phyloP scores from a whole-genome alignment of 2,329 filamentous ascomycete species.

The Talaromyces sp. region DNA sequence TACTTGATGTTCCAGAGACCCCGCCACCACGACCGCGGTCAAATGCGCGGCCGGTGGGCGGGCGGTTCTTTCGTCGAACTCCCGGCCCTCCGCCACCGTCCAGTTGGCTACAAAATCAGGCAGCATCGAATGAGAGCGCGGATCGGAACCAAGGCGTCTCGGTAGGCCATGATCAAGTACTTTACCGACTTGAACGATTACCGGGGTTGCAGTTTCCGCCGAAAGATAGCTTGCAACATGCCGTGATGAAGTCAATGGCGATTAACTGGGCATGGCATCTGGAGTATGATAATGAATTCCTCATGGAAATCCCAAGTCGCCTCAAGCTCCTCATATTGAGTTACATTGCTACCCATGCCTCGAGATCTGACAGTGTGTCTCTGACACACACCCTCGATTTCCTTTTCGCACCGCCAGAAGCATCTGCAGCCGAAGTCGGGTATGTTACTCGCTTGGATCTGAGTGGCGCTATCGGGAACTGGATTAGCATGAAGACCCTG shows the following conservation, averaged over 20 bases:
- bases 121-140: conserved; percentile 16
- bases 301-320: conserved; percentile 50
- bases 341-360: conserved; percentile 54
- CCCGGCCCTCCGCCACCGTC: conserved; percentile 46
- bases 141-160: conserved; percentile 18
- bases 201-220: conserved; percentile 40
- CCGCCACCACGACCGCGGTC: conserved; percentile 42
- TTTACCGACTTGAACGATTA: conserved; percentile 37
- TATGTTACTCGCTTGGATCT: conserved; percentile 54
- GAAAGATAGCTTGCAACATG: conserved; percentile 48
- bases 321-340: conserved; percentile 54
- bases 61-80: conserved; percentile 34
- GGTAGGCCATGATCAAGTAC: conserved; percentile 22
- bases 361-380: conserved; percentile 38
- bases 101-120: conserved; percentile 41
- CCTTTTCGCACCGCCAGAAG: conserved; percentile 43
- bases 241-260: conserved; percentile 53
- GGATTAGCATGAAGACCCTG: conserved; percentile 50
- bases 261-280: conserved; percentile 55
- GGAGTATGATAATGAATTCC: conserved; percentile 55
- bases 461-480: conserved; percentile 47
- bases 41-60: conserved; percentile 29
- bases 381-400: conserved; percentile 47
- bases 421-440: conserved; percentile 29
- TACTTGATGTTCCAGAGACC: conserved; percentile 45